Conservation (phyloP, 2,329 filamentous ascomycete species). For the Penicillium sp. region DNA sequence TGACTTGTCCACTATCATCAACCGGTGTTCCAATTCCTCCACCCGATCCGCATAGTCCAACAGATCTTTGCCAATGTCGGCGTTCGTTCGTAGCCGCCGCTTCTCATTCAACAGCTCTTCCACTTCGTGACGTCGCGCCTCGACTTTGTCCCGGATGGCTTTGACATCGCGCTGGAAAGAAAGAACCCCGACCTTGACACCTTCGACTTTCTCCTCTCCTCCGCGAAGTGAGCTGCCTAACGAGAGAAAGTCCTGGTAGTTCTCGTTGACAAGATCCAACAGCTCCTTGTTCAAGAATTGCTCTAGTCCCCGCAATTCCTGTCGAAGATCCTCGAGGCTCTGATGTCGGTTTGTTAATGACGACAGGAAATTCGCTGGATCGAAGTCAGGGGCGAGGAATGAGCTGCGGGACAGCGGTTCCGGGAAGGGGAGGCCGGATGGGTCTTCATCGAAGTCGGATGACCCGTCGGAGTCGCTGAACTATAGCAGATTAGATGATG, state of each 20-base stretch:
- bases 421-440: slow-evolving; percentile 76
- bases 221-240: slow-evolving; percentile 78
- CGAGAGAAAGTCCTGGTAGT: slow-evolving; percentile 87
- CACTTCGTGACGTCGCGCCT: slow-evolving; percentile 62
- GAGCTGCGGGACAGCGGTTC: slow-evolving; percentile 76
- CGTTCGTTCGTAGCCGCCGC: slow-evolving; percentile 58
- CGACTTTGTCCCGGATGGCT: slow-evolving; percentile 66
- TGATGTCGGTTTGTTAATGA: slow-evolving; percentile 84
- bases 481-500: slow-evolving; percentile 21
- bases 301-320: slow-evolving; percentile 78
- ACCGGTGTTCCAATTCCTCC: slow-evolving; percentile 62
- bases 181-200: slow-evolving; percentile 80
- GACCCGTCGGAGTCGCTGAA: slow-evolving; percentile 47
- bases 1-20: slow-evolving; percentile 59
- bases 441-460: slow-evolving; percentile 57
- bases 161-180: slow-evolving; percentile 82
- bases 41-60: slow-evolving; percentile 46
- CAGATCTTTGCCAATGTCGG: slow-evolving; percentile 57
- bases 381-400: slow-evolving; percentile 75
- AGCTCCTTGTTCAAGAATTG: slow-evolving; percentile 80
- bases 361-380: slow-evolving; percentile 77
- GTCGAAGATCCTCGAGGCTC: slow-evolving; percentile 87
- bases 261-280: slow-evolving; percentile 89
- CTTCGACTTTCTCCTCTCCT: slow-evolving; percentile 87
- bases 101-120: slow-evolving; percentile 63